Conservation (phyloP, 225 moss, liverwort and hornwort genomes). For the Sphagnum tenellum region DNA sequence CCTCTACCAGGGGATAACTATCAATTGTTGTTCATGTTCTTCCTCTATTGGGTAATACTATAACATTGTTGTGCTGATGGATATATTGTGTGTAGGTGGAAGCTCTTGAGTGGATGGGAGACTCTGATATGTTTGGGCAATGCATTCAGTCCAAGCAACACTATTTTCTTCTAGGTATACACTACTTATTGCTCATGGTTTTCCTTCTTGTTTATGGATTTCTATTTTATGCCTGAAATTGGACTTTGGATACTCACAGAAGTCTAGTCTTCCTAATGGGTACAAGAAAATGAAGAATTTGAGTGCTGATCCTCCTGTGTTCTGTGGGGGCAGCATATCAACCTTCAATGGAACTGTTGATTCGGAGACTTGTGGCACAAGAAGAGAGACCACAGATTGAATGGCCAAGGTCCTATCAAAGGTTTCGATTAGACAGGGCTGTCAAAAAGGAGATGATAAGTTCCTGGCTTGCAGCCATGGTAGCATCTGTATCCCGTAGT, state of each 20-base stretch:
- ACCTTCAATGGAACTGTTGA: slow-evolving; percentile 38
- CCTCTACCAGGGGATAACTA: no score
- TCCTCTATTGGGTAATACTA: no score
- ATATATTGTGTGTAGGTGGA: slow-evolving; percentile 25
- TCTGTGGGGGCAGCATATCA: slow-evolving; percentile 38
- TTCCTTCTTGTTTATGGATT: no score
- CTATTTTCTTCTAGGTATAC: slow-evolving; percentile 46
- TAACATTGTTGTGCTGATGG: not conserved
- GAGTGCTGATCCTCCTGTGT: not conserved
- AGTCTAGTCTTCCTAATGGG: no score
- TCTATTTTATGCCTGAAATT: no score
- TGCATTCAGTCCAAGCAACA: slow-evolving; percentile 42
- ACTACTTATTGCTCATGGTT: not conserved
- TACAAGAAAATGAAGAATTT: no score
- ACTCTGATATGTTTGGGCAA: slow-evolving; percentile 36
- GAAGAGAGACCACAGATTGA: slow-evolving; percentile 45
- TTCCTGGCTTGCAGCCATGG: slow-evolving; percentile 49
- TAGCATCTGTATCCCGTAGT: slow-evolving; percentile 36
- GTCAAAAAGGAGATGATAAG: slow-evolving; percentile 43
- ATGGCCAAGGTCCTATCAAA: slow-evolving; percentile 44
- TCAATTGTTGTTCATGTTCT: no score
- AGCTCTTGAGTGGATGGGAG: slow-evolving; percentile 63
- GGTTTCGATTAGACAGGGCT: slow-evolving; percentile 27
- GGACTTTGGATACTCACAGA: no score
- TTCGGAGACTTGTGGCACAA: slow-evolving; percentile 52